Conservation (phyloP, 1,139 yeast species). For the Debaryomyces nepalensis region DNA sequence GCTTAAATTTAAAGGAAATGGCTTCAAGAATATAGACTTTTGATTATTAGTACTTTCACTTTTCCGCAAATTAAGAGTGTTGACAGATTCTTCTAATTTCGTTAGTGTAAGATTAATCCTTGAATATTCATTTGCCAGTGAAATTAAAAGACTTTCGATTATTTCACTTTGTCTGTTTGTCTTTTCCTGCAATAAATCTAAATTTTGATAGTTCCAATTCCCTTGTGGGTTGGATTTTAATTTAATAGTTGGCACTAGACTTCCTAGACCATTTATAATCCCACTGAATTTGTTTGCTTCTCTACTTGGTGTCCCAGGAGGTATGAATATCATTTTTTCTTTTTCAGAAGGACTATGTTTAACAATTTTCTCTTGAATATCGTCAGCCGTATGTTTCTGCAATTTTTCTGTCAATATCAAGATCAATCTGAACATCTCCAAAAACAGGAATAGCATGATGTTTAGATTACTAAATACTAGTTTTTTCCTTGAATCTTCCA, state of each 20-base stretch:
- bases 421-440: constrained; percentile 32
- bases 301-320: constrained; percentile 2
- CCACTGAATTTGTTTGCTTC: constrained; percentile 15
- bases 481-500: constrained; percentile 32
- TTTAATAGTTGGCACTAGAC: constrained; percentile 6
- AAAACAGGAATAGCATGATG: constrained; percentile 33
- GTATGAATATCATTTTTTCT: constrained; percentile 18
- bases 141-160: constrained; percentile 8
- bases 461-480: constrained; percentile 40
- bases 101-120: constrained; percentile 10
- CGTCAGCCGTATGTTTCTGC: constrained; percentile 12
- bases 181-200: constrained; percentile 7
- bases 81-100: constrained; percentile 11
- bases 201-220: constrained; percentile 1
- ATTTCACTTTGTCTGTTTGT: constrained; percentile 7
- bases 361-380: constrained; percentile 8
- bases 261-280: constrained; percentile 12
- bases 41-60: background rate
- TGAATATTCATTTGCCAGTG: constrained; percentile 10
- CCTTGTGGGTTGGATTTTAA: constrained; percentile 13
- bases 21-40: constrained; percentile 12
- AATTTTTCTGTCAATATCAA: constrained; percentile 16
- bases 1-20: constrained; percentile 15
- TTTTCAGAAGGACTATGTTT: constrained; percentile 14
- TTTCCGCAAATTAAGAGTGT: constrained; percentile 1